Base-by-base conservation (phyloP, 2,329 filamentous ascomycete species). In the Xylaria sp. region DNA sequence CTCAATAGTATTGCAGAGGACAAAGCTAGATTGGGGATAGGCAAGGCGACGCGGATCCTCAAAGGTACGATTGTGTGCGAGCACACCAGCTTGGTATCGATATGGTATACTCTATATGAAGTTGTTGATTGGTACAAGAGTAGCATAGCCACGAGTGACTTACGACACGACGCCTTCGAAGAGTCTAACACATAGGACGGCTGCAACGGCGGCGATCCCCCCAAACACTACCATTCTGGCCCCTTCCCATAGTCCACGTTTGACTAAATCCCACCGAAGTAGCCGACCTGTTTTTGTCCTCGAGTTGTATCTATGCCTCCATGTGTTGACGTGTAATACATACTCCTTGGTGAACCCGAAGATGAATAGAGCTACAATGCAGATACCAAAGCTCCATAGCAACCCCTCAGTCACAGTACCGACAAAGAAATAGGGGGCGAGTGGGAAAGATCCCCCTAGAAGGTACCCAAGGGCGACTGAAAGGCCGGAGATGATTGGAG, bases 401-500 rank as follows among this genome's bases (percentile, higher is more conserved):
- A 94, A 79, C 0, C 84, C 85, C n/a, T 81, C 73, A 27, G 77
- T 75, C 7, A 86, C 80, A 25, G 77, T 75, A 15, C 71, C 65
- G 75, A 86, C 81, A 70, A 90, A 81, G 70, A 92, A 89, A 79
- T 93, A 93, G 0, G 90, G 90, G 47, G 91, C 78, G 73, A 92
- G 83, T 15, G 90, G 90, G n/a, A 92, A 85, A 61, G 92, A 81
- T 0, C 90, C 90, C 22, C 90, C 90, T 25, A 92, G 77, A 59
- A 92, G 89, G 76, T 93, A 93, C 39, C 89, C 89, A 17, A 88
- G 73, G 0, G 89, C 88, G 73, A 93, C 90, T 9, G 88, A 92
- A 29, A 89, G 69, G 2, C 89, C 90, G 0, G 87, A 89, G 50
- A 87, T 77, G 77, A 77, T 84, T 76, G 73, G 86, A 77, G 69